Evolutionary conservation across 768 basidiomycete species (phyloP).

Genomic region (Hypholoma sublateritium): DNA sequence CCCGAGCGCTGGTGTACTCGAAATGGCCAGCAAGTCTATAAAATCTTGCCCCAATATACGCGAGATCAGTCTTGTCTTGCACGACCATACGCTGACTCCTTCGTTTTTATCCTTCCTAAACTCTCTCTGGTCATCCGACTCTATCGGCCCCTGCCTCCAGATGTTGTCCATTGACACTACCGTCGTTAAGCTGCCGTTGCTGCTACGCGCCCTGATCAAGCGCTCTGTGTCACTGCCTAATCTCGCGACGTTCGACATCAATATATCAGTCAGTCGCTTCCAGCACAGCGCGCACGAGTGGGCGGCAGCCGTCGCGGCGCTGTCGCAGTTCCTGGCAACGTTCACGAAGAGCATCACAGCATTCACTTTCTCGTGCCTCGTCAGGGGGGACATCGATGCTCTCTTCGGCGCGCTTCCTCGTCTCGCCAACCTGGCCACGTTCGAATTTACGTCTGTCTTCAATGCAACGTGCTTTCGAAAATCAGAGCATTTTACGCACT

Average conservation of each 20-base stretch:
- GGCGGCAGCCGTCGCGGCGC: background rate
- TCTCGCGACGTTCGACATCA: slow-evolving; percentile 2
- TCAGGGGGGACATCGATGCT: background rate
- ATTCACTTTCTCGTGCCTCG: slow-evolving; percentile 1
- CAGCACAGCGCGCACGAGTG: background rate
- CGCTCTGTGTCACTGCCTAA: slow-evolving; percentile 5
- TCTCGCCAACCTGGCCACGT: background rate
- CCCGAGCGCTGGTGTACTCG: slow-evolving; percentile 10
- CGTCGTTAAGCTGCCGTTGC: slow-evolving; percentile 13
- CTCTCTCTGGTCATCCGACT: slow-evolving; percentile 12
- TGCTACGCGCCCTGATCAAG: slow-evolving; percentile 10
- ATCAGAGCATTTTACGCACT: background rate
- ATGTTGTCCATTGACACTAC: slow-evolving; percentile 20
- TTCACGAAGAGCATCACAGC: background rate
- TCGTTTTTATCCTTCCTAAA: slow-evolving; percentile 16
- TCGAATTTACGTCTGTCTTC: slow-evolving; percentile 3
- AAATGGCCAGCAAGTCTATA: slow-evolving; percentile 5
- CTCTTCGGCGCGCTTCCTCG: background rate
- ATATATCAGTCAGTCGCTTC: slow-evolving; percentile 5
- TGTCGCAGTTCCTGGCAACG: background rate
- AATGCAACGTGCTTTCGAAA: background rate
- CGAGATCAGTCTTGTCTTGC: slow-evolving; percentile 21
- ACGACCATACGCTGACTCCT: slow-evolving; percentile 18
- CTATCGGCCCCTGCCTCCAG: slow-evolving; percentile 12
- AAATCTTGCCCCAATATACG: slow-evolving; percentile 14